Conservation (phyloP, 2,329 filamentous ascomycete species). For the Corniculantispora saksenae region DNA sequence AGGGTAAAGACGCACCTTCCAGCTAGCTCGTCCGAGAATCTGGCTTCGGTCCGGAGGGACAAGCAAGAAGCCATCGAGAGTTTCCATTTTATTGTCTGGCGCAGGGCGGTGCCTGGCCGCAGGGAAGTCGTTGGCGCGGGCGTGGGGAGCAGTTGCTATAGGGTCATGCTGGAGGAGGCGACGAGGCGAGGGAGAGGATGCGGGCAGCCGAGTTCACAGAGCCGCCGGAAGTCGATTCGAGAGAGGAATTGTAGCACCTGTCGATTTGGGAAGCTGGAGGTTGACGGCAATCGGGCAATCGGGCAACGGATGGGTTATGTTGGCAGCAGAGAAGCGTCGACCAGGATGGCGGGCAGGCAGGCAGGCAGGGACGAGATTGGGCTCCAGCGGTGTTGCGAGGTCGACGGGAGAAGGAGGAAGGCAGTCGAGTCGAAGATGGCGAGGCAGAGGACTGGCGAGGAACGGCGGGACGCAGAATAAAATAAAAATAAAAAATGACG, state of each 20-base stretch:
- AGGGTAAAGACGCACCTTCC: constrained; percentile 48
- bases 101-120: constrained; percentile 10
- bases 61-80: constrained; percentile 48
- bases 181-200: not conserved
- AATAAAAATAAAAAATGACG: not conserved
- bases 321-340: constrained; percentile 1
- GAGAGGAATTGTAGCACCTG: not conserved
- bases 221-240: not conserved
- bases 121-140: constrained; percentile 12
- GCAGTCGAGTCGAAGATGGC: not conserved
- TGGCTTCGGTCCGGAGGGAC: constrained; percentile 53
- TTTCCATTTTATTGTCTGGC: constrained; percentile 33
- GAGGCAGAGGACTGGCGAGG: not conserved
- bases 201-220: not conserved
- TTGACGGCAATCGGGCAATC: not conserved
- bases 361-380: not conserved
- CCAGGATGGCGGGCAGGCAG: not conserved
- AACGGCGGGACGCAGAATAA: not conserved
- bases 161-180: constrained; percentile 19
- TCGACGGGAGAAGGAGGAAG: not conserved
- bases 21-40: constrained; percentile 51
- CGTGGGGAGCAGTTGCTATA: constrained; percentile 15
- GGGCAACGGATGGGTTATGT: not conserved
- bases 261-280: not conserved
- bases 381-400: not conserved